These are phyloP conservation scores for Scutellaria minor DNA, from an alignment of 257 asterid species.

Conservation along the genomic window DNA sequence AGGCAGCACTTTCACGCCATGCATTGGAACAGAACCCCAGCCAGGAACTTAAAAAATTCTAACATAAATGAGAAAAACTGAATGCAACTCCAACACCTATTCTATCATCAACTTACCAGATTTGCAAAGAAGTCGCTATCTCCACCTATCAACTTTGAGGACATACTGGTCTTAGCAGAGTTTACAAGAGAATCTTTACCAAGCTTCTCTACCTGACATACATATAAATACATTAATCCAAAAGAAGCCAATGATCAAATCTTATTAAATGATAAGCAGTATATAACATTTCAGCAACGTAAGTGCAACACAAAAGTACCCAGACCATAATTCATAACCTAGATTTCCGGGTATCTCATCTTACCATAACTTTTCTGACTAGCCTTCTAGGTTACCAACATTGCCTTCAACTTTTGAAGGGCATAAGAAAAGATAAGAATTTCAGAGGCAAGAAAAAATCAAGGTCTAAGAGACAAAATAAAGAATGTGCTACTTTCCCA, in stretches of 20 bases:
- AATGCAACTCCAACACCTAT: neutral
- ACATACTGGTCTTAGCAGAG: slow-evolving; percentile 96
- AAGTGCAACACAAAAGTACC: neutral
- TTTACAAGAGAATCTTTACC: slow-evolving; percentile 84
- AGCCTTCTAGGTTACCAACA: neutral
- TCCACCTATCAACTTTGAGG: slow-evolving; percentile 81
- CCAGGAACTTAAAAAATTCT: neutral
- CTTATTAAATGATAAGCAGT: slow-evolving; percentile 11
- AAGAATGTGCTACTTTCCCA: neutral
- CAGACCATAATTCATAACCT: neutral
- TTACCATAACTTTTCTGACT: neutral
- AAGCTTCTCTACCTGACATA: slow-evolving; percentile 77
- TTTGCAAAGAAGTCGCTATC: slow-evolving; percentile 83
- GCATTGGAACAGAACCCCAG: neutral
- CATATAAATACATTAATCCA: slow-evolving; percentile 28
- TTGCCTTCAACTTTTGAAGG: neutral
- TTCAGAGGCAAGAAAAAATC: slow-evolving; percentile 8
- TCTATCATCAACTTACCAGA: slow-evolving; percentile 55
- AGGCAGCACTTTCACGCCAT: neutral
- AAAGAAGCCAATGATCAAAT: neutral
- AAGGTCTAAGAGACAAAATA: neutral
- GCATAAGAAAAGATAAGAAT: neutral
- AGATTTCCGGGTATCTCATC: neutral
- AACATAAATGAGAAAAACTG: neutral
- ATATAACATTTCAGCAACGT: neutral